Percentiles rank a stretch among this genome's conserved stretches.
Evolutionary conservation across 768 basidiomycete genomes (phyloP).

Genomic region (Cubamyces sp.): DNA sequence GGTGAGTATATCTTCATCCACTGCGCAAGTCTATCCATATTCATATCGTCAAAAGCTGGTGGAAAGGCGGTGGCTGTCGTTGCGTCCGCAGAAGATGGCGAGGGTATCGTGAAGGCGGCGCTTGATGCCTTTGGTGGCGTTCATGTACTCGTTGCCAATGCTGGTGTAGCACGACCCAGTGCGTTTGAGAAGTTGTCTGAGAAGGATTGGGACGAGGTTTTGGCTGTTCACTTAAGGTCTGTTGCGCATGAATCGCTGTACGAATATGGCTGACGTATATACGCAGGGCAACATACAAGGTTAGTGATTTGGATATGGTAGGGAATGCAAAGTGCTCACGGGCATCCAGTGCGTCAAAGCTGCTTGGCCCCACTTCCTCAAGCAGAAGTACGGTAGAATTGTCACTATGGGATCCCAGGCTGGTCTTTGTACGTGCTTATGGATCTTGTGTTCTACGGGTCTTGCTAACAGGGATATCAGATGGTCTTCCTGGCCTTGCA

Average conservation of each 20-base stretch:
- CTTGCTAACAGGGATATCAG: slow-evolving; percentile 41
- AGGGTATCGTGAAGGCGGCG: slow-evolving; percentile 84
- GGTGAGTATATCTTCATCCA: slow-evolving; percentile 45
- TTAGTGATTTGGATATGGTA: slow-evolving; percentile 31
- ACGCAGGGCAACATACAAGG: slow-evolving; percentile 83
- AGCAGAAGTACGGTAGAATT: slow-evolving; percentile 95
- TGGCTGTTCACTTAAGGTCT: slow-evolving; percentile 80
- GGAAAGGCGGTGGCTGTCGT: slow-evolving; percentile 86
- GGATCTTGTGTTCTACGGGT: not conserved
- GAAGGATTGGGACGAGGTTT: slow-evolving; percentile 92
- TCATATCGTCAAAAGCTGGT: slow-evolving; percentile 57
- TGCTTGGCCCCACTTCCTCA: slow-evolving; percentile 95
- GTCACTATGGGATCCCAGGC: slow-evolving; percentile 93
- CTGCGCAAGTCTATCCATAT: not conserved
- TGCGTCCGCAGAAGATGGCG: slow-evolving; percentile 91
- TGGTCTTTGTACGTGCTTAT: slow-evolving; percentile 74
- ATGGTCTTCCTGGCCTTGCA: slow-evolving; percentile 94
- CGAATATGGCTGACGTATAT: slow-evolving; percentile 6
- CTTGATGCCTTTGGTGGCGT: slow-evolving; percentile 86
- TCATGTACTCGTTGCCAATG: slow-evolving; percentile 90
- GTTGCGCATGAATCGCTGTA: not conserved
- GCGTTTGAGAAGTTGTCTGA: slow-evolving; percentile 89
- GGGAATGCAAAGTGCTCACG: not conserved
- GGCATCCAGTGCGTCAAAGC: slow-evolving; percentile 81
- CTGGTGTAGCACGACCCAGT: slow-evolving; percentile 93